phyloP scores from a whole-genome alignment of 2,329 filamentous ascomycete species.

The Aspergillus viridinutans region DNA sequence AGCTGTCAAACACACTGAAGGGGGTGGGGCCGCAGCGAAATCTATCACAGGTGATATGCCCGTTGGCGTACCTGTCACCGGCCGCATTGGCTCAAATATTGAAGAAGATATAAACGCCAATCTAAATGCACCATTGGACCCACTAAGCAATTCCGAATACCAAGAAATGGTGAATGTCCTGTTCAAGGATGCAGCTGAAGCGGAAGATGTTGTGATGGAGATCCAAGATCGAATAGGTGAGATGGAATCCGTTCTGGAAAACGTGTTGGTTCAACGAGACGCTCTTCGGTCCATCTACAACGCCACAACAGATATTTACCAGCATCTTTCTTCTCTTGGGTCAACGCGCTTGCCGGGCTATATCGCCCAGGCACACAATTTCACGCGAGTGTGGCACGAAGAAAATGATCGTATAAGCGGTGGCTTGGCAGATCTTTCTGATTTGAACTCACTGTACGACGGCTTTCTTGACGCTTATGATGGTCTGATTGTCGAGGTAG shows the following conservation, averaged over 20 bases:
- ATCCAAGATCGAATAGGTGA: conserved; percentile 70
- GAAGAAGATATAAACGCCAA: conserved; percentile 30
- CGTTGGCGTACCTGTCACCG: conserved; percentile 44
- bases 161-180: conserved; percentile 80
- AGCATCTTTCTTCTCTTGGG: conserved; percentile 64
- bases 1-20: conserved; percentile 85
- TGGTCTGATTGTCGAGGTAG: conserved; percentile 76
- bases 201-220: conserved; percentile 59
- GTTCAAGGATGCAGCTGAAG: conserved; percentile 51
- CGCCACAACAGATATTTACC: conserved; percentile 60
- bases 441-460: conserved; percentile 77
- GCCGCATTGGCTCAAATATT: conserved; percentile 27
- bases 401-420: conserved; percentile 66
- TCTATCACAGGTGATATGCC: conserved; percentile 62
- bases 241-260: conserved; percentile 68
- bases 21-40: conserved; percentile 65
- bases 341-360: conserved; percentile 54
- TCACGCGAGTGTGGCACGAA: conserved; percentile 61
- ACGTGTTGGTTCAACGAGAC: conserved; percentile 61
- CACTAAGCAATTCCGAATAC: conserved; percentile 71
- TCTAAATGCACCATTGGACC: conserved; percentile 54
- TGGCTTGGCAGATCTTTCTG: conserved; percentile 71
- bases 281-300: conserved; percentile 53
- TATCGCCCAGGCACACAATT: conserved; percentile 45
- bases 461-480: conserved; percentile 82